Percentiles rank a stretch among this genome's conserved stretches.
Conservation (phyloP, 345 rosid genomes). For the Dovyalis caffra region DNA sequence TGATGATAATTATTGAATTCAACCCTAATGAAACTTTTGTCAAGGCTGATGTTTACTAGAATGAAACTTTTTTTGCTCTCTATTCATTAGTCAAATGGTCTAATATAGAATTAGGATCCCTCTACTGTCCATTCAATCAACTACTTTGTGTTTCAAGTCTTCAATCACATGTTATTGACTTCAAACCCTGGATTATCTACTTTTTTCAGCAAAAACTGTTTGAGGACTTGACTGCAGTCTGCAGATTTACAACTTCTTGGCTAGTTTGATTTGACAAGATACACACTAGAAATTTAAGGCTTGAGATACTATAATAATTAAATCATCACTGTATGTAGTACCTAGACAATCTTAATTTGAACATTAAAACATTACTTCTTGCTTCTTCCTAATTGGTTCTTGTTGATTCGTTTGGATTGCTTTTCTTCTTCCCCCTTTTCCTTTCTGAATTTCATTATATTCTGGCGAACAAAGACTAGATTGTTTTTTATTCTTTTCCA, state of each 20-base stretch:
- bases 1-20: neutral
- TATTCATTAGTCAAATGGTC: constrained; percentile 9
- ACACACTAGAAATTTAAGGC: neutral
- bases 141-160: constrained; percentile 4
- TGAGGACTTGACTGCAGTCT: neutral
- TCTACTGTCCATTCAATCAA: constrained; percentile 4
- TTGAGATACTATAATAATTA: neutral
- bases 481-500: too few species aligned
- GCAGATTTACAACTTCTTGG: neutral
- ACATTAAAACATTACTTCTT: neutral
- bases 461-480: too few species aligned
- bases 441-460: neutral
- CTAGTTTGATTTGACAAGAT: neutral
- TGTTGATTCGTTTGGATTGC: neutral
- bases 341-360: neutral
- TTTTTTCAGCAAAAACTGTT: neutral
- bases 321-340: neutral
- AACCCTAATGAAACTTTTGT: neutral
- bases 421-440: too few species aligned
- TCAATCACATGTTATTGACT: neutral
- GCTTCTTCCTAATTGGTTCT: neutral
- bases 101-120: too few species aligned
- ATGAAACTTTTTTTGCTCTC: constrained; percentile 8
- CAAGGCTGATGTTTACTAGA: constrained; percentile 7
- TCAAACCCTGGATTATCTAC: too few species aligned